Conservation (phyloP, 2,329 filamentous ascomycete species). For the Balansia obtecta region DNA sequence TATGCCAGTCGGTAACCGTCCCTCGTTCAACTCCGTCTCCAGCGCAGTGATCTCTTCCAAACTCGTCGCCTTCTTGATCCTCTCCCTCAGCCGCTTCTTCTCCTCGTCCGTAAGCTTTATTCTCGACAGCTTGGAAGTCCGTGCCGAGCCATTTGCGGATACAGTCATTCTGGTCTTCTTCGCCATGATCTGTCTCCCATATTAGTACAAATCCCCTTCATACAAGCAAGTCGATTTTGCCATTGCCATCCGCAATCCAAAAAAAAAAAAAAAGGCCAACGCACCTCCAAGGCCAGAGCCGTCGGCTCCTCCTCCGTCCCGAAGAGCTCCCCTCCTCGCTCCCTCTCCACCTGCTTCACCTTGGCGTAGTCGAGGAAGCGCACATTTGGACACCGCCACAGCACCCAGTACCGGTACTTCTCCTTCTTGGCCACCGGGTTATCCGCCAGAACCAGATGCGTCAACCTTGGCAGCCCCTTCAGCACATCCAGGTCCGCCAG, state of each 20-base stretch:
- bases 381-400: slow-evolving; percentile 75
- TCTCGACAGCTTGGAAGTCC: slow-evolving; percentile 53
- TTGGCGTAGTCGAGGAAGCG: slow-evolving; percentile 89
- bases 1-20: slow-evolving; percentile 63
- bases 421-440: slow-evolving; percentile 90
- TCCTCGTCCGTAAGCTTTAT: slow-evolving; percentile 83
- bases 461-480: slow-evolving; percentile 53
- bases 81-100: slow-evolving; percentile 69
- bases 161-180: slow-evolving; percentile 64
- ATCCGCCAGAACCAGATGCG: slow-evolving; percentile 68
- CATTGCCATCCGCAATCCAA: neutral
- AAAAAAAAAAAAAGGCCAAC: neutral
- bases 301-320: slow-evolving; percentile 69
- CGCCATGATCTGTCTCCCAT: slow-evolving; percentile 55
- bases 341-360: slow-evolving; percentile 75
- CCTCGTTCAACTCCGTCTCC: slow-evolving; percentile 87
- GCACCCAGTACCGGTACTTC: slow-evolving; percentile 86
- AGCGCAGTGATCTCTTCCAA: slow-evolving; percentile 79
- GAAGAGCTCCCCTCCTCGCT: slow-evolving; percentile 67
- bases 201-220: slow-evolving; percentile 1
- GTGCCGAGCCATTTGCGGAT: slow-evolving; percentile 30
- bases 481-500: slow-evolving; percentile 81
- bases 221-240: neutral
- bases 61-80: slow-evolving; percentile 81
- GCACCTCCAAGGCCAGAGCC: slow-evolving; percentile 60